Evolutionary conservation across 768 basidiomycete species (phyloP).

Genomic region (Auricularia sp.): DNA sequence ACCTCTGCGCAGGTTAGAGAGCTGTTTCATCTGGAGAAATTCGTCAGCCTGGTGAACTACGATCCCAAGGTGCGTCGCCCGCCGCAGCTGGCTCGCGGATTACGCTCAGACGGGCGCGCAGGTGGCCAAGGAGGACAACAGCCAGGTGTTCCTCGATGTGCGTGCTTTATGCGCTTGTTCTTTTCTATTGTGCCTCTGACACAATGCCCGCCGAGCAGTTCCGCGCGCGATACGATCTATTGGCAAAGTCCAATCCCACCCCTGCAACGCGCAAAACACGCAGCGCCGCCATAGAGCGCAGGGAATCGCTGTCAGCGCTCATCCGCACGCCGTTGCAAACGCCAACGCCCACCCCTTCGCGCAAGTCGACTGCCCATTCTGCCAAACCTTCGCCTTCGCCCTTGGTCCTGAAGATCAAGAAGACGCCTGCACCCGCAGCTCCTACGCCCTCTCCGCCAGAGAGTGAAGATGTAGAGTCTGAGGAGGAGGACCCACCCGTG

Average conservation of each 20-base stretch:
- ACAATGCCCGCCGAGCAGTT: constrained; percentile 29
- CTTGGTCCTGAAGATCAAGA: neutral
- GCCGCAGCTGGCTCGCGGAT: neutral
- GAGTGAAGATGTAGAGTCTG: neutral
- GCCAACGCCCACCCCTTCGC: neutral
- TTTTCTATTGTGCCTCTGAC: neutral
- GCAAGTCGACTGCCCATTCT: neutral
- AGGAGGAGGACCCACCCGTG: neutral
- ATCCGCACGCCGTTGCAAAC: constrained; percentile 3
- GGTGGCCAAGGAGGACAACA: constrained; percentile 65
- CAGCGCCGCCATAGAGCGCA: constrained; percentile 44
- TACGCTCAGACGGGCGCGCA: constrained; percentile 15
- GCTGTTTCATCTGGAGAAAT: constrained; percentile 80
- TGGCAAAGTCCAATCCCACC: constrained; percentile 30
- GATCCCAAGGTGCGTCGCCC: constrained; percentile 54
- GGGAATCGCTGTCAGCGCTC: constrained; percentile 30
- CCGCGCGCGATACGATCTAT: constrained; percentile 51
- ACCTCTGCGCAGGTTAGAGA: constrained; percentile 55
- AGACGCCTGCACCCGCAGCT: too few relatives aligned
- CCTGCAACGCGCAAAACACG: constrained; percentile 48
- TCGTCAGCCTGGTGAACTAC: constrained; percentile 62
- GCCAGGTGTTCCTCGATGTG: constrained; percentile 65
- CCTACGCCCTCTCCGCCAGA: neutral
- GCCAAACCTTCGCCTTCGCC: neutral
- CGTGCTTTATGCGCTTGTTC: constrained; percentile 12